phyloP scores from a whole-genome alignment of 106 monocot species.

The Iris macrosiphon region DNA sequence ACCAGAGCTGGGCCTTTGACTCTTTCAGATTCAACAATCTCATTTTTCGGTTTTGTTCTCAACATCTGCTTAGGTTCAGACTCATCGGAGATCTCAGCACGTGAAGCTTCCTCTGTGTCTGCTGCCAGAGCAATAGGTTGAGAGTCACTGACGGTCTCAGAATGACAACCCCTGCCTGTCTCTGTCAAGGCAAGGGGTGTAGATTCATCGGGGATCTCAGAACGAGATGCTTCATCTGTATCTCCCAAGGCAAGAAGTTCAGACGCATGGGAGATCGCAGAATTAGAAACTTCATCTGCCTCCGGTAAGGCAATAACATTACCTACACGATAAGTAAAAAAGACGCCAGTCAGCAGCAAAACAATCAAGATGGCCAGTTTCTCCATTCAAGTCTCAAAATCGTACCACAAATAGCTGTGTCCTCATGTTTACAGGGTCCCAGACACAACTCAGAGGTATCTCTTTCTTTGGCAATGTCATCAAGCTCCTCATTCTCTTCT shows the following conservation, averaged over 20 bases:
- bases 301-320: too few relatives aligned
- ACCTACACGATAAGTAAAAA: too few relatives aligned
- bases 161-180: too few relatives aligned
- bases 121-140: background rate
- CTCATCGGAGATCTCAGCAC: background rate
- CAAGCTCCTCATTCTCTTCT: background rate
- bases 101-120: background rate
- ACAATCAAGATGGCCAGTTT: background rate
- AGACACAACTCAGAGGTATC: too few relatives aligned
- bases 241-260: too few relatives aligned
- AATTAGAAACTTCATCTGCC: too few relatives aligned
- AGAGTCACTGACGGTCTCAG: too few relatives aligned
- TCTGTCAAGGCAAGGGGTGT: too few relatives aligned
- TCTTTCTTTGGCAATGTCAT: background rate
- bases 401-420: constrained; percentile 9
- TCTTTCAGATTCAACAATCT: background rate
- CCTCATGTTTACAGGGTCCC: background rate
- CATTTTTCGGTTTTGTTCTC: constrained; percentile 1
- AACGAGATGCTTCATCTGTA: too few relatives aligned
- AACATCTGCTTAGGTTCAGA: background rate
- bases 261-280: too few relatives aligned
- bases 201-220: too few relatives aligned
- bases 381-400: background rate
- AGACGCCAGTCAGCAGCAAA: too few relatives aligned
- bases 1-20: background rate